Evolutionary conservation across 768 basidiomycete genomes (phyloP).

Genomic region (Rubroboletus pulcherrimus): DNA sequence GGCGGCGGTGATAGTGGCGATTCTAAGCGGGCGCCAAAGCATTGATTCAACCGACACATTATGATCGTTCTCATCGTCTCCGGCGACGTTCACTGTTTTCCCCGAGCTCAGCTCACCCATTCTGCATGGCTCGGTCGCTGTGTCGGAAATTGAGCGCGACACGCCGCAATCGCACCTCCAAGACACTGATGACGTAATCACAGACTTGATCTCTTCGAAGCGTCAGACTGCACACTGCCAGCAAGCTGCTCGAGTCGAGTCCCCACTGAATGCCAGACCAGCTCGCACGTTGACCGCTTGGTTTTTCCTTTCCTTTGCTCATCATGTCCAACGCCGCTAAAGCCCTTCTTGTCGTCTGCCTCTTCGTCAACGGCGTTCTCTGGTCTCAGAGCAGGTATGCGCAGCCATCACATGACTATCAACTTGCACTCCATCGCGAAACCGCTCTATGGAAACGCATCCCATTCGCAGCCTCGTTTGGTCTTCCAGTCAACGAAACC

Average conservation of each 20-base stretch:
- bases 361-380: conserved; percentile 57
- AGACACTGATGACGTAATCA: conserved; percentile 15
- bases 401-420: conserved; percentile 13
- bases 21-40: neutral
- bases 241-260: neutral
- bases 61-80: neutral
- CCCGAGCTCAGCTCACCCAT: neutral
- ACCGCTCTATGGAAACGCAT: conserved; percentile 11
- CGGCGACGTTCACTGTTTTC: neutral
- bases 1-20: neutral
- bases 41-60: neutral
- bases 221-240: neutral
- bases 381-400: conserved; percentile 62
- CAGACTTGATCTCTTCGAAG: neutral
- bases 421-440: neutral
- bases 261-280: neutral
- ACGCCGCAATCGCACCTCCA: neutral
- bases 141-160: conserved; percentile 1
- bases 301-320: neutral
- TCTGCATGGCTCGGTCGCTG: neutral
- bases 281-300: neutral
- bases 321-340: conserved; percentile 50
- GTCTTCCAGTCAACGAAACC: neutral
- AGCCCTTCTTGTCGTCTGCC: conserved; percentile 46
- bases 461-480: neutral